A percentile compares a stretch with the other conserved stretches of the same genome.
Conservation (phyloP, 2,329 filamentous ascomycete genomes). For the Penicillium sp. region DNA sequence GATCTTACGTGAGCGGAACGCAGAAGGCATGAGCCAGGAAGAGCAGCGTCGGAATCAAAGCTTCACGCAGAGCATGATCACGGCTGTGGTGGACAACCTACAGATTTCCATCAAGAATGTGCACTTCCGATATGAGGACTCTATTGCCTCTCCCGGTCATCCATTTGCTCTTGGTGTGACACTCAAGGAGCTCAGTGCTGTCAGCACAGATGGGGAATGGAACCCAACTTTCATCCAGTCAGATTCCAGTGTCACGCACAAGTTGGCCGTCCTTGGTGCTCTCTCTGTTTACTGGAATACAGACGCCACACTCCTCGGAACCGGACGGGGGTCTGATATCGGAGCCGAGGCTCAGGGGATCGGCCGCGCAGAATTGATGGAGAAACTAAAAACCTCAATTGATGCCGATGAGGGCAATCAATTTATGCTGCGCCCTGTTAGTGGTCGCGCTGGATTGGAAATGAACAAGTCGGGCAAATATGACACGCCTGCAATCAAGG, state of each 20-base stretch:
- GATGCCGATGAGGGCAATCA: constrained; percentile 77
- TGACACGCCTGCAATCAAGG: constrained; percentile 82
- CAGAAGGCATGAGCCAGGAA: constrained; percentile 90
- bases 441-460: constrained; percentile 89
- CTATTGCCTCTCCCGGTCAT: constrained; percentile 90
- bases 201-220: constrained; percentile 95
- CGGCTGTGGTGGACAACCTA: constrained; percentile 97
- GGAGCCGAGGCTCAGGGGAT: constrained; percentile 61
- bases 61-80: constrained; percentile 91
- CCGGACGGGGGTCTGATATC: constrained; percentile 71
- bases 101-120: constrained; percentile 99
- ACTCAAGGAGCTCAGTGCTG: constrained; percentile 92
- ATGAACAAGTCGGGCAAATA: constrained; percentile 87
- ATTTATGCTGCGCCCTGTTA: constrained; percentile 95
- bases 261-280: constrained; percentile 85
- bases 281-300: constrained; percentile 98
- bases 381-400: constrained; percentile 77
- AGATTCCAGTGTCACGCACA: constrained; percentile 79
- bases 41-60: constrained; percentile 98
- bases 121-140: constrained; percentile 96
- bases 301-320: constrained; percentile 79
- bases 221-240: constrained; percentile 94
- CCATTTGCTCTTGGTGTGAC: constrained; percentile 92
- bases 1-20: constrained; percentile 84
- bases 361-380: constrained; percentile 72